These are phyloP conservation scores for Populus pruinosa DNA, from an alignment of 345 rosid species.

Conservation along the genomic window DNA sequence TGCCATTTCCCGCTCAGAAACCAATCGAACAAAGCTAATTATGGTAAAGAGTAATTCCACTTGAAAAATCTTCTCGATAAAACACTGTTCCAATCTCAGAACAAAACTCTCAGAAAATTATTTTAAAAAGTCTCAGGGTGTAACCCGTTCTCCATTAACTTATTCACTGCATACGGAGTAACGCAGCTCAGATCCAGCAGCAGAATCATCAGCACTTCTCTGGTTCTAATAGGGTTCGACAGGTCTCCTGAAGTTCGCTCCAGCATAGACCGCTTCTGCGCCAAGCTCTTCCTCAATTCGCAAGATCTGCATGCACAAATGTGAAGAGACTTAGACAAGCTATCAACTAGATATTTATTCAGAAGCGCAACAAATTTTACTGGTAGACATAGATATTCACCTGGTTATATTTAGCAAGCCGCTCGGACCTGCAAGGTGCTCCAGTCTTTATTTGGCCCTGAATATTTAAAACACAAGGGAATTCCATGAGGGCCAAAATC, in stretches of 20 bases:
- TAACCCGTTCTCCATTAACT: slow-evolving; percentile 4
- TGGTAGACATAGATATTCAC: slow-evolving; percentile 12
- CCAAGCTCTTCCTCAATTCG: slow-evolving; percentile 96
- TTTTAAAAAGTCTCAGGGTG: not conserved
- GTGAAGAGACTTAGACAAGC: not conserved
- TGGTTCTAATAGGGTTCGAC: slow-evolving; percentile 73
- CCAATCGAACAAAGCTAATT: not conserved
- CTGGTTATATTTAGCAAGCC: slow-evolving; percentile 74
- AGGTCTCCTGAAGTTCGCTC: slow-evolving; percentile 74
- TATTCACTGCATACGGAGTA: slow-evolving; percentile 14
- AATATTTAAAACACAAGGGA: not conserved
- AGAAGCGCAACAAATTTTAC: not conserved
- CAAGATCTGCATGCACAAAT: slow-evolving; percentile 47
- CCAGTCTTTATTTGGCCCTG: slow-evolving; percentile 72
- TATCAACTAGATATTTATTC: not conserved
- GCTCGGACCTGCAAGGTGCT: slow-evolving; percentile 73
- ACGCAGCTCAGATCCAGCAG: not conserved
- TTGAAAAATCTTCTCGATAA: not conserved
- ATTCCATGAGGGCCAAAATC: not conserved
- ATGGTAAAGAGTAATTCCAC: not conserved
- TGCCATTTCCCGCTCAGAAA: not conserved
- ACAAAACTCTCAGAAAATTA: slow-evolving; percentile 29
- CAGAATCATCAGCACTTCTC: not conserved
- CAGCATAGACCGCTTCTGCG: slow-evolving; percentile 75
- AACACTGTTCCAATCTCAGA: slow-evolving; percentile 8